Conservation (phyloP, 768 basidiomycete genomes). For the Mycena rebaudengoi region DNA sequence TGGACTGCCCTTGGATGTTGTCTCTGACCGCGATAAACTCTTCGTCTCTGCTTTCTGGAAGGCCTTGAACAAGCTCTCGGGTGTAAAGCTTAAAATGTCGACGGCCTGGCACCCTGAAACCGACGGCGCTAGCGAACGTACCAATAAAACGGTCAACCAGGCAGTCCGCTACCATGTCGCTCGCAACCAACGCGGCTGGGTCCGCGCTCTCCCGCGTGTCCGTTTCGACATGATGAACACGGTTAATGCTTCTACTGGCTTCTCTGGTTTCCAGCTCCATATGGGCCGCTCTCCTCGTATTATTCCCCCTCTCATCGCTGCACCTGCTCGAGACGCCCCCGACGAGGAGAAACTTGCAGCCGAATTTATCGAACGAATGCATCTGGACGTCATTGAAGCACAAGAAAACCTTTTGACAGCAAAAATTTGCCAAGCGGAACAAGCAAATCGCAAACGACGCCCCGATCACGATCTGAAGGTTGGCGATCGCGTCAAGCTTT, state of each 20-base stretch:
- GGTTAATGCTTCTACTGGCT: conserved; percentile 38
- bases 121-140: conserved; percentile 41
- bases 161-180: conserved; percentile 35
- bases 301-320: conserved; percentile 32
- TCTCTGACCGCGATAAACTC: no score
- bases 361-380: conserved; percentile 5
- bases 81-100: conserved; percentile 38
- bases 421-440: no score
- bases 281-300: conserved; percentile 30
- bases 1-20: no score
- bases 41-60: no score
- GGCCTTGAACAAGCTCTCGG: no score
- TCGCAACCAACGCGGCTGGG: conserved; percentile 38
- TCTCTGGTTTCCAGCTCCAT: conserved; percentile 41
- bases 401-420: conserved; percentile 42
- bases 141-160: conserved; percentile 44
- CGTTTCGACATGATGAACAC: conserved; percentile 45
- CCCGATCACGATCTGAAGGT: conserved; percentile 28
- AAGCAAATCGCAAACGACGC: no score
- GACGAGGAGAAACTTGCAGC: conserved; percentile 20
- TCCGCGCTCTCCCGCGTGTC: conserved; percentile 34
- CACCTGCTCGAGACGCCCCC: background rate
- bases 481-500: conserved; percentile 39
- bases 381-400: conserved; percentile 29
- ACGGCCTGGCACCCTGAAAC: conserved; percentile 48